Evolutionary conservation across 805 yeast species (phyloP), one percentile per base, ranked within the genome.

Genomic region (Saccharomycopsis babjevae): DNA sequence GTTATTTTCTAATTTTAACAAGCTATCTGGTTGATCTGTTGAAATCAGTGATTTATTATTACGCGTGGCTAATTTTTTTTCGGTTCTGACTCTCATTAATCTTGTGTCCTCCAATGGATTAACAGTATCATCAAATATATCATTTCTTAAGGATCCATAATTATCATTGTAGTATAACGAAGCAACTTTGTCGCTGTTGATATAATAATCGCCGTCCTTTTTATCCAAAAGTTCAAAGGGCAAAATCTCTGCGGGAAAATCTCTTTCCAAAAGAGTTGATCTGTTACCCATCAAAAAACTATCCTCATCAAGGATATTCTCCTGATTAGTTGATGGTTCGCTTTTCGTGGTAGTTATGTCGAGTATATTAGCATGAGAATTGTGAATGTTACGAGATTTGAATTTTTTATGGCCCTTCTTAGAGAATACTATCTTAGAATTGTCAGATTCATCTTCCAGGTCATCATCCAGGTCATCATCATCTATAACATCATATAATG

Each of bases 161-260:
- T 61, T 61, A 32, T 46, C 42, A 38, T 38, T 54, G 32, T 59
- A 18, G 16, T 46, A 46, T 25, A 57, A 16, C 3, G 55, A 28
- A 1, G 39, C 20, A 15, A 42, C 50, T 46, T 57, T 61, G 15
- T 50, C 60, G n/a, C 40, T 57, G 34, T 59, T 61, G 13, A 63
- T 61, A 25, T 18, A 56, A 52, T 63, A 63, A 22, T 59, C 38
- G 5, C 65, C 65, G 34, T 63, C 64, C 4, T 59, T 57, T 42
- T 64, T 64, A 7, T 61, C 62, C 28, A 64, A 54, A 1, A 64
- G 38, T 38, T 62, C 64, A 59, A 64, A 64, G 4, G 66, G 65
- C 11, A 62, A 50, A 28, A 64, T 64, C 38, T 64, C 66, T 30
- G 63, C 65, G 8, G 66, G 66, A 46, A 64, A 64, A 54, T 64